Conservation (phyloP, 148 eudicot species). For the Cornus kousa region DNA sequence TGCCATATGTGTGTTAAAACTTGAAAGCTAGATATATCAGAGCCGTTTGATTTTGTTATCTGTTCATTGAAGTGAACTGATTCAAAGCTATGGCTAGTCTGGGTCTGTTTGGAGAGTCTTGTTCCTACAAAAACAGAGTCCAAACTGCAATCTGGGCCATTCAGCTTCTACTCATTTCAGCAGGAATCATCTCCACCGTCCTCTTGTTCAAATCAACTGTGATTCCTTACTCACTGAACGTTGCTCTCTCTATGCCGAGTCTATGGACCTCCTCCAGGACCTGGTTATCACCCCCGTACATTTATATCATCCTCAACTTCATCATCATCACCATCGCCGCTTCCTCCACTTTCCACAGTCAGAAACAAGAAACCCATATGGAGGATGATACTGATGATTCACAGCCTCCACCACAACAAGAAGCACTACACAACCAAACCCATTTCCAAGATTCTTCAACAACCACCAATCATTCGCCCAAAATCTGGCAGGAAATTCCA, state of each 20-base stretch:
- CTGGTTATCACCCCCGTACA: conserved; percentile 34
- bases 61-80: too few relatives aligned
- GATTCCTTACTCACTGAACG: conserved; percentile 12
- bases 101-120: not conserved
- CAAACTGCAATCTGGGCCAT: conserved; percentile 9
- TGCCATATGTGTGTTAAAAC: too few relatives aligned
- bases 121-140: not conserved
- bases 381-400: not conserved
- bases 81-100: too few relatives aligned
- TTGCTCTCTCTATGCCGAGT: conserved; percentile 4
- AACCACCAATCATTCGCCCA: too few relatives aligned
- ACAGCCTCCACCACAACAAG: not conserved
- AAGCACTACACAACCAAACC: not conserved
- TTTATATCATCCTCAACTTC: conserved; percentile 42
- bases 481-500: too few relatives aligned
- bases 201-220: conserved; percentile 13
- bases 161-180: conserved; percentile 23
- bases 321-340: conserved; percentile 43
- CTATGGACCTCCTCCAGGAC: conserved; percentile 2
- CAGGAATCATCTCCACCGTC: conserved; percentile 20
- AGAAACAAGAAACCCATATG: not conserved
- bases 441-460: not conserved
- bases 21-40: too few relatives aligned
- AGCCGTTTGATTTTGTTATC: too few relatives aligned
- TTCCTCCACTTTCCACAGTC: conserved; percentile 26